Evolutionary conservation across 2,329 filamentous ascomycete genomes (phyloP).

Genomic region (Corniculantispora saksenae): DNA sequence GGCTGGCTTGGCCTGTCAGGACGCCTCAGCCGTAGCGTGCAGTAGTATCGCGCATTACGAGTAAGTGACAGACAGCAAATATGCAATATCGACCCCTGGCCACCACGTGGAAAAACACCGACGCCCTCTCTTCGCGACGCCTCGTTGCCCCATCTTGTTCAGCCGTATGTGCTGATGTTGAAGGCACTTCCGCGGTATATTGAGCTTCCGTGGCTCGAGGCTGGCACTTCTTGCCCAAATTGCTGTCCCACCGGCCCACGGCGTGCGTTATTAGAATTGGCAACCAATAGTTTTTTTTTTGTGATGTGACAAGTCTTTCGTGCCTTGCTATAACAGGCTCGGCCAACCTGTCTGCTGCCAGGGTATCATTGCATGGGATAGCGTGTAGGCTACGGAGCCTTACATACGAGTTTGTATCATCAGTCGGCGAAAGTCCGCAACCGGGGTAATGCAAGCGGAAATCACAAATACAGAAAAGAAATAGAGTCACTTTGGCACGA

Average conservation of each 20-base stretch:
- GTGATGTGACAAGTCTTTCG: background rate
- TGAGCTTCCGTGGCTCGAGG: too few species aligned
- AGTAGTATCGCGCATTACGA: background rate
- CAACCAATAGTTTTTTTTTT: background rate
- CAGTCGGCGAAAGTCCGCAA: background rate
- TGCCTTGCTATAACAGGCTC: background rate
- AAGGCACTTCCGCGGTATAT: background rate
- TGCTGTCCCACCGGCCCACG: background rate
- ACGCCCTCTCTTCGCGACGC: background rate
- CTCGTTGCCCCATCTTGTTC: background rate
- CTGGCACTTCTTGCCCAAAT: too few species aligned
- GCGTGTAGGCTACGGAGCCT: background rate
- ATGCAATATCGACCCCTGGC: slow-evolving; percentile 1
- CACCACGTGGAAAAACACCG: slow-evolving; percentile 9
- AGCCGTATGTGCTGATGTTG: background rate
- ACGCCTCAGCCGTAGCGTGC: slow-evolving; percentile 8
- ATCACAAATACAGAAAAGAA: background rate
- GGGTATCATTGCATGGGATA: background rate
- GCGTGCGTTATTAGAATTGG: background rate
- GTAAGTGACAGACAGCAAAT: background rate
- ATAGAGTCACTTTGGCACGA: background rate
- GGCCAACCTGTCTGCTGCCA: background rate
- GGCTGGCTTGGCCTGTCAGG: background rate
- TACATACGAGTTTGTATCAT: background rate
- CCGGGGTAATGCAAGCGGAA: background rate